Evolutionary conservation across 2,329 filamentous ascomycete species (phyloP), one percentile per base, ranked within the genome.

Genomic region (Hypocrella siamensis): DNA sequence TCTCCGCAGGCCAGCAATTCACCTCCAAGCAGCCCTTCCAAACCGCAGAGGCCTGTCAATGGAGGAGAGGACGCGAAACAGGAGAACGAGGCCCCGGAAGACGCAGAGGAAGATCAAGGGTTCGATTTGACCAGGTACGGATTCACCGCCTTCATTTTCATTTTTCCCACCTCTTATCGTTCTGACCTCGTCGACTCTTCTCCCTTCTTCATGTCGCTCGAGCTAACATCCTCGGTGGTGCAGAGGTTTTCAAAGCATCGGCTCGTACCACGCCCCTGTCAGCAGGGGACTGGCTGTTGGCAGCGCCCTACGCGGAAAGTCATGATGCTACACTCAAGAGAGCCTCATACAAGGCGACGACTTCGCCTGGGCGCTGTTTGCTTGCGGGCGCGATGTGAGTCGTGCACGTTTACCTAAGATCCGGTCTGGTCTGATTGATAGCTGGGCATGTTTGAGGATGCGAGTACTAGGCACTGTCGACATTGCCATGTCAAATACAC

Each of bases 161-260:
- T n/a, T 19, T 16, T 19, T 9, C 17, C 21, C 21, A 15, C 27
- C 16, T 28, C 3, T 28, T 10, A 7, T n/a, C 15, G 11, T 28
- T 28, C 17, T 18, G 11, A n/a, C 10, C 25, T 8, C 7, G 14
- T 17, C 7, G 21, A 7, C 7, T 22, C 7, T 22, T 7, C 12
- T 24, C n/a, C 12, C n/a, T 32, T 12, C 15, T 22, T 4, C 19
- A 9, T 24, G 5, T 11, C 6, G n/a, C n/a, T n/a, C 30, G n/a
- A 19, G n/a, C 30, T 38, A 46, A 60, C 44, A 28, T n/a, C 26
- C 7, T 22, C 12, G 21, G 7, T 22, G 21, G n/a, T 17, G 4
- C 17, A 73, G 69, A 54, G 73, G 73, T 0, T 77, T 77, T 42
- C 72, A 76, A 47, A 75, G 67, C 39, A 77, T 77, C 31, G 67